Conservation (phyloP, 2,329 filamentous ascomycete genomes). For the Gaeumannomyces tritici region DNA sequence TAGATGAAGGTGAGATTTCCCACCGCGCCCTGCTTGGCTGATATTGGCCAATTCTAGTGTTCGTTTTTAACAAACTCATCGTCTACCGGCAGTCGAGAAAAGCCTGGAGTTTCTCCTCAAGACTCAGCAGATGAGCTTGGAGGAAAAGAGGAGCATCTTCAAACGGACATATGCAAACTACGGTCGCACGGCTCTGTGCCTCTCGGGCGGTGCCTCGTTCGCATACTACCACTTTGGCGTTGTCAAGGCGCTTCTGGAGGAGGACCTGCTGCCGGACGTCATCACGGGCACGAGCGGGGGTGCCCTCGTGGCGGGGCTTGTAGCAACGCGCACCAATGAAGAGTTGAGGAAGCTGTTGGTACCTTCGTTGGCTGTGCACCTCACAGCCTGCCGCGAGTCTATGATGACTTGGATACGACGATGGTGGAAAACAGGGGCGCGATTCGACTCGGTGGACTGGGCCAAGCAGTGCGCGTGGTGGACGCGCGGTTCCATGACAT, state of each 20-base stretch:
- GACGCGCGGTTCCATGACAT: constrained; percentile 82
- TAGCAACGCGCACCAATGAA: constrained; percentile 84
- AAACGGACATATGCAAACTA: constrained; percentile 86
- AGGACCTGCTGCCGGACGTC: constrained; percentile 77
- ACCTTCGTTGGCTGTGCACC: constrained; percentile 74
- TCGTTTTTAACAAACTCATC: constrained; percentile 7
- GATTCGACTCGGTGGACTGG: constrained; percentile 93
- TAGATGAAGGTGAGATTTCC: constrained; percentile 58
- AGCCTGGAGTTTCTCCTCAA: constrained; percentile 58
- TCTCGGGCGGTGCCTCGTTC: constrained; percentile 89
- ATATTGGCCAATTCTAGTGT: background rate
- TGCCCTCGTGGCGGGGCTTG: constrained; percentile 76
- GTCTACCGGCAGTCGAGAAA: constrained; percentile 43
- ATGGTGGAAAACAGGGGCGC: constrained; percentile 87
- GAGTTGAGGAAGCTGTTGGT: constrained; percentile 80
- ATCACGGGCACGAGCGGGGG: constrained; percentile 96
- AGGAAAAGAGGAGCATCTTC: constrained; percentile 74
- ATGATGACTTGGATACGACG: constrained; percentile 67
- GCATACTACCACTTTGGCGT: constrained; percentile 97
- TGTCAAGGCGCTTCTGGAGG: constrained; percentile 79
- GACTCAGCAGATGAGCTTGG: constrained; percentile 55
- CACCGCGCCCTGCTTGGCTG: no score
- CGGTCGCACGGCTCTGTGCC: constrained; percentile 81
- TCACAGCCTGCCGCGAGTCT: constrained; percentile 75
- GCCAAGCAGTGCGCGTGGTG: constrained; percentile 81